These are phyloP conservation scores for Kwoniella bestiolae DNA, from an alignment of 768 basidiomycete species.

Conservation along the genomic window DNA sequence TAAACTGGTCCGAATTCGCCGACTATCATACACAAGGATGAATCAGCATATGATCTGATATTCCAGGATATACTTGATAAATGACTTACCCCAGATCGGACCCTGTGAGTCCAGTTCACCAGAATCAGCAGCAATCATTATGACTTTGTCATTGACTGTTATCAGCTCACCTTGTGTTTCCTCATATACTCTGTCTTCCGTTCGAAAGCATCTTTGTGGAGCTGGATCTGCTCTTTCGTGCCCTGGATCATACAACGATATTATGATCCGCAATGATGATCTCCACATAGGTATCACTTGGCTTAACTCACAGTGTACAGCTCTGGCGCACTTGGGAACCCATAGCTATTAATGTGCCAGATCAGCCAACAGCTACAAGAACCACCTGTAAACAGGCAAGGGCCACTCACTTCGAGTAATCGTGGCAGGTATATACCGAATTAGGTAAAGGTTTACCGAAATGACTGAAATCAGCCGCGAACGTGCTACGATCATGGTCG, in stretches of 20 bases:
- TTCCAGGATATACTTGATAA: too few species aligned
- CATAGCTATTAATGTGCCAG: slow-evolving; percentile 64
- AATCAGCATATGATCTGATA: too few species aligned
- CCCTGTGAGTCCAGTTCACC: slow-evolving; percentile 11
- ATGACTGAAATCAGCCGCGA: slow-evolving; percentile 61
- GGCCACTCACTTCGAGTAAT: slow-evolving; percentile 63
- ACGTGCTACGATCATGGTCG: too few species aligned
- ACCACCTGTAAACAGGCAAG: too few species aligned
- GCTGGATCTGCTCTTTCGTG: slow-evolving; percentile 32
- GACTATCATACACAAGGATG: slow-evolving; percentile 70
- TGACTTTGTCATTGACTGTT: neutral
- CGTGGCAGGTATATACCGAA: slow-evolving; percentile 77
- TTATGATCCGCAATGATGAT: too few species aligned
- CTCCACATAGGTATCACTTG: neutral
- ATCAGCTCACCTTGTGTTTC: slow-evolving; percentile 49
- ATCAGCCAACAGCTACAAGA: too few species aligned
- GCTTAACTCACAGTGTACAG: slow-evolving; percentile 59
- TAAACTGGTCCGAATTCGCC: slow-evolving; percentile 87
- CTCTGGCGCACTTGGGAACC: slow-evolving; percentile 69
- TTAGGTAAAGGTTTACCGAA: slow-evolving; percentile 69
- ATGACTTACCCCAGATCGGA: slow-evolving; percentile 44
- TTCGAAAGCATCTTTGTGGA: slow-evolving; percentile 61
- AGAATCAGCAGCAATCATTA: slow-evolving; percentile 52
- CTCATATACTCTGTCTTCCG: slow-evolving; percentile 81
- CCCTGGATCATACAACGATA: too few species aligned